Base-by-base conservation (phyloP, 1,284 basidiomycete species). In the Neolentinus lepideus region DNA sequence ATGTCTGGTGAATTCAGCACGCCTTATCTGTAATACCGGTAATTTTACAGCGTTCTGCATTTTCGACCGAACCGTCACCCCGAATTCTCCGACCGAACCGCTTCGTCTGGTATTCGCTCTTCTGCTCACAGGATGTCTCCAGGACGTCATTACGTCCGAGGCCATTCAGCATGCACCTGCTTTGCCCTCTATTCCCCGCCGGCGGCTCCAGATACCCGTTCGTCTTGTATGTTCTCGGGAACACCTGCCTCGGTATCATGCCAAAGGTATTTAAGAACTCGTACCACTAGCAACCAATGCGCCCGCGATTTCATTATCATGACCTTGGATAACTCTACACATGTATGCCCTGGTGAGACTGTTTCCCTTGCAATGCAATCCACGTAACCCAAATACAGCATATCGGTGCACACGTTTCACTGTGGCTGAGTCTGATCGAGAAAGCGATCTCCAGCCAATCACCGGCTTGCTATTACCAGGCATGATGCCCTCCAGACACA, bases 401-500 rank as follows among this genome's bases (percentile, higher is more conserved):
- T 43, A 4, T n/a, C 38, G 12, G 16, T n/a, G 38, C 19, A n/a
- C 38, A 43, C 38, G 38, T n/a, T 12, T 43, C 38, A n/a, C 19
- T 43, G 16, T 43, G 16, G 8, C 38, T 43, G 38, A 16, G 8
- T 8, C 16, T n/a, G 29, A 31, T 31, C 29, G 29, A 4, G 12
- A 31, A 31, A 31, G 12, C 12, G 29, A 31, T 31, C 29, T 31
- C 29, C 38, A 43, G 19, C 38, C 38, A 43, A 43, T 43, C 38
- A 43, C 38, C 4, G 16, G 16, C 38, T 3, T 9, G 16, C 38
- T 16, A 43, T 70, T 66, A 88, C 87, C 87, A 89, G 25, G 84
- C 74, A 62, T 84, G 81, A 60, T 89, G 84, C 2, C 86, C 87
- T 2, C 86, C 87, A 58, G 74, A 81, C 56, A 89, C 85, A 48